Evolutionary conservation across 768 basidiomycete genomes (phyloP).

Genomic region (Austroboletus eburneus): DNA sequence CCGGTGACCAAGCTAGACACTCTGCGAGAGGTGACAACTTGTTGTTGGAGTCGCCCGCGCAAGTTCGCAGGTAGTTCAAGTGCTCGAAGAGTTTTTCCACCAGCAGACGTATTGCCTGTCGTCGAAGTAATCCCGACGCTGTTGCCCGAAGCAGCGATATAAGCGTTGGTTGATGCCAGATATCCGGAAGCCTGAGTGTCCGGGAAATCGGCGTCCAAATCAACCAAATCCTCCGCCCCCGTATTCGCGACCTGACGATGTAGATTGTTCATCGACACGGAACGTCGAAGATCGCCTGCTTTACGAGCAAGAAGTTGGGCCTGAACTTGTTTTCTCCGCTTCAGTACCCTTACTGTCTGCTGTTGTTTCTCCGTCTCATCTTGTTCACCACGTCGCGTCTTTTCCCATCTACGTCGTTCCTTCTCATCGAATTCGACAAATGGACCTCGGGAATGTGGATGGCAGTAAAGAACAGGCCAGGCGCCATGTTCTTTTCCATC

Average conservation of each 20-base stretch:
- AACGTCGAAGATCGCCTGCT: slow-evolving; percentile 61
- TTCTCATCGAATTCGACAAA: slow-evolving; percentile 73
- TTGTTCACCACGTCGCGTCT: slow-evolving; percentile 39
- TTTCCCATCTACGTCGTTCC: slow-evolving; percentile 67
- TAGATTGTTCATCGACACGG: slow-evolving; percentile 75
- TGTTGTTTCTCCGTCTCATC: slow-evolving; percentile 30
- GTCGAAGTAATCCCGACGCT: slow-evolving; percentile 90
- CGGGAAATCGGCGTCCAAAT: slow-evolving; percentile 36
- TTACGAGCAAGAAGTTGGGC: slow-evolving; percentile 26
- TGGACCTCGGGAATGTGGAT: slow-evolving; percentile 68
- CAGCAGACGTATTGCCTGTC: slow-evolving; percentile 77
- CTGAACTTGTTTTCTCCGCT: slow-evolving; percentile 27
- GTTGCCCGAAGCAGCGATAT: slow-evolving; percentile 93
- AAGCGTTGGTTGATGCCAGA: slow-evolving; percentile 54
- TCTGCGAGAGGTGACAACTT: slow-evolving; percentile 66
- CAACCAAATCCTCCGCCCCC: slow-evolving; percentile 40
- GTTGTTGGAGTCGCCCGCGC: slow-evolving; percentile 53
- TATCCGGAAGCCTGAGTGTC: slow-evolving; percentile 59
- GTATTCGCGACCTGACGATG: slow-evolving; percentile 46
- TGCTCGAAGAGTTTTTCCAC: slow-evolving; percentile 42
- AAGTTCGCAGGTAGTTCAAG: slow-evolving; percentile 51
- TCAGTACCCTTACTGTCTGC: slow-evolving; percentile 24
- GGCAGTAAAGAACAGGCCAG: slow-evolving; percentile 85
- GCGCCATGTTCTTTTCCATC: slow-evolving; percentile 52
- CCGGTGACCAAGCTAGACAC: slow-evolving; percentile 29